phyloP scores from a whole-genome alignment of 495 filamentous ascomycete species.

The Cairneyella variabilis region DNA sequence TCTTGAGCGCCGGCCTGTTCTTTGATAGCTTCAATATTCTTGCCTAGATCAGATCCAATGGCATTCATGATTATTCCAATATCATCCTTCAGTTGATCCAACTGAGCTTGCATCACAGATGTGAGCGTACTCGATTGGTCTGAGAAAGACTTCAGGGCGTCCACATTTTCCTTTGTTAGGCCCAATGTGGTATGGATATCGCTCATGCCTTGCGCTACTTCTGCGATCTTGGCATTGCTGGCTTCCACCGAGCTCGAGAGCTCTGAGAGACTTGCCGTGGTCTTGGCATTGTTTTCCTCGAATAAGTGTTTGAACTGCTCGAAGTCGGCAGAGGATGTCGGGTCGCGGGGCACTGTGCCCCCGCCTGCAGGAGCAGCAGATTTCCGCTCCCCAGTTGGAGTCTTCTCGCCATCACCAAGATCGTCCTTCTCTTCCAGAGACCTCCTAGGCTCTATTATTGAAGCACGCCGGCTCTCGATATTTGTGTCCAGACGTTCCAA shows the following conservation, averaged over 20 bases:
- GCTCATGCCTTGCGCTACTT: slow-evolving; percentile 12
- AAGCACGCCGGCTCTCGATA: slow-evolving; percentile 3
- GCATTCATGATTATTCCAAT: slow-evolving; percentile 16
- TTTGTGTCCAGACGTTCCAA: slow-evolving; percentile 18
- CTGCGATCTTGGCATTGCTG: slow-evolving; percentile 17
- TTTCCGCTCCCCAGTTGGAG: not conserved
- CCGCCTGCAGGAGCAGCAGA: not conserved
- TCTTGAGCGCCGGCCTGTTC: slow-evolving; percentile 5
- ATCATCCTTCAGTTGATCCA: slow-evolving; percentile 24
- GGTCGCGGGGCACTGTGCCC: not conserved
- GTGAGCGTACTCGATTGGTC: slow-evolving; percentile 20
- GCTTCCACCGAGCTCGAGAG: slow-evolving; percentile 20
- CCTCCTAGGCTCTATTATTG: slow-evolving; percentile 3
- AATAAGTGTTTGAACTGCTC: slow-evolving; percentile 14
- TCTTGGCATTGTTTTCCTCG: slow-evolving; percentile 17
- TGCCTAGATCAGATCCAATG: slow-evolving; percentile 14
- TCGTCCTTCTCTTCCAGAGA: not conserved
- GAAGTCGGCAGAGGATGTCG: slow-evolving; percentile 1
- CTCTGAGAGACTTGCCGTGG: slow-evolving; percentile 11
- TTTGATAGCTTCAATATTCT: slow-evolving; percentile 13
- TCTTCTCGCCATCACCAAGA: not conserved
- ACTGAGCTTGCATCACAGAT: slow-evolving; percentile 21
- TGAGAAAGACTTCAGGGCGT: slow-evolving; percentile 8
- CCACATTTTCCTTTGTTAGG: slow-evolving; percentile 10
- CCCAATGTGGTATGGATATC: slow-evolving; percentile 10